These are phyloP conservation scores for Tubosaeta sp. DNA, from an alignment of 768 basidiomycete species.

Conservation along the genomic window DNA sequence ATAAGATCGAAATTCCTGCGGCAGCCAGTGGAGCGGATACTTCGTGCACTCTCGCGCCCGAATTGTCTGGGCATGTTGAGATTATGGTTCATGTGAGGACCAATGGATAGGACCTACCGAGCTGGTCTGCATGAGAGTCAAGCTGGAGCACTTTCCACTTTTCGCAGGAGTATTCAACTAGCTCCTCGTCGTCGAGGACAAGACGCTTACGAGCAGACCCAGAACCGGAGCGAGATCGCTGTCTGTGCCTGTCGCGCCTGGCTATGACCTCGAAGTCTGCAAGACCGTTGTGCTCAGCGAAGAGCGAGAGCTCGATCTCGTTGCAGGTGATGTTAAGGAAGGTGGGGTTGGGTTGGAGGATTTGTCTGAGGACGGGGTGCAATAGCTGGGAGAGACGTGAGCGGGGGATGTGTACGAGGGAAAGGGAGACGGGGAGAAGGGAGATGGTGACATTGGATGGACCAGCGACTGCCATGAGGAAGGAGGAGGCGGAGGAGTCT, in stretches of 20 bases:
- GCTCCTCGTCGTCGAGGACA: constrained; percentile 35
- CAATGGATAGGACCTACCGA: constrained; percentile 41
- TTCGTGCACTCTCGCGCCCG: constrained; percentile 70
- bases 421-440: constrained; percentile 65
- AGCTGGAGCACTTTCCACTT: constrained; percentile 79
- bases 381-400: constrained; percentile 56
- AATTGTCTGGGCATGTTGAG: constrained; percentile 44
- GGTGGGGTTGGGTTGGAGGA: constrained; percentile 59
- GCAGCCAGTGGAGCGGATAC: constrained; percentile 72
- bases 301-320: constrained; percentile 72
- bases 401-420: constrained; percentile 72
- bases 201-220: constrained; percentile 25
- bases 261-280: constrained; percentile 60
- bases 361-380: constrained; percentile 61
- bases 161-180: constrained; percentile 66
- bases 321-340: constrained; percentile 79
- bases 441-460: constrained; percentile 52
- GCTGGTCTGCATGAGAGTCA: constrained; percentile 69
- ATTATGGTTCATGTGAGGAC: background rate
- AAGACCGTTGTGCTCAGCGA: constrained; percentile 56
- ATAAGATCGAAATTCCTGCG: constrained; percentile 76
- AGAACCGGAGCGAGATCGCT: constrained; percentile 40
- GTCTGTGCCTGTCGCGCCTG: constrained; percentile 48
- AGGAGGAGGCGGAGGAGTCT: constrained; percentile 7
- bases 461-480: constrained; percentile 21